phyloP scores from a whole-genome alignment of 2,329 filamentous ascomycete genomes.

The Metarhizium album region DNA sequence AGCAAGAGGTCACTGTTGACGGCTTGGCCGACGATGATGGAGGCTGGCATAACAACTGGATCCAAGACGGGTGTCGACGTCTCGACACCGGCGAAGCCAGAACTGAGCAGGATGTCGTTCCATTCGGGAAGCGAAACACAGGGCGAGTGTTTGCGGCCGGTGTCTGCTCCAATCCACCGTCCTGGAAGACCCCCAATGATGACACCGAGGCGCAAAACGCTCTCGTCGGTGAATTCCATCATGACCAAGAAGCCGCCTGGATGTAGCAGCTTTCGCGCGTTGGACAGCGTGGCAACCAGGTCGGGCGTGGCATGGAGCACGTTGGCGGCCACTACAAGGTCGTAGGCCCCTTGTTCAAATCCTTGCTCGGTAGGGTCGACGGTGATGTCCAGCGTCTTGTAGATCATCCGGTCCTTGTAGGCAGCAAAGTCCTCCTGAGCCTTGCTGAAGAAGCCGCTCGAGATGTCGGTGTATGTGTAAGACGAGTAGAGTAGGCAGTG shows the following conservation, averaged over 20 bases:
- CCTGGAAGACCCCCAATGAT: no score
- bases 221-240: constrained; percentile 3
- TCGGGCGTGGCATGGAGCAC: constrained; percentile 26
- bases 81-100: no score
- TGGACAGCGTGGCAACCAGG: constrained; percentile 13
- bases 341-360: constrained; percentile 19
- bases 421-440: constrained; percentile 19
- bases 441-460: constrained; percentile 26
- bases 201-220: no score
- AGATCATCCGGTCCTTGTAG: constrained; percentile 8
- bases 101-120: no score
- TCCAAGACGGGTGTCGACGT: no score
- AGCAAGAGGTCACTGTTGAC: no score
- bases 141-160: no score
- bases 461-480: constrained; percentile 36
- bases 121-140: no score
- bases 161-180: no score
- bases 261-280: constrained; percentile 4
- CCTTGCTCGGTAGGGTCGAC: constrained; percentile 19
- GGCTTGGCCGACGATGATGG: no score
- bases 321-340: constrained; percentile 26
- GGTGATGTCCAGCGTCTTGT: constrained; percentile 14
- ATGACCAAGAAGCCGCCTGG: constrained; percentile 5
- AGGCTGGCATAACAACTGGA: no score
- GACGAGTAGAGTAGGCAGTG: constrained; percentile 17